Base-by-base conservation (phyloP, 2,329 filamentous ascomycete species). In the Xylariomycetidae sp. region DNA sequence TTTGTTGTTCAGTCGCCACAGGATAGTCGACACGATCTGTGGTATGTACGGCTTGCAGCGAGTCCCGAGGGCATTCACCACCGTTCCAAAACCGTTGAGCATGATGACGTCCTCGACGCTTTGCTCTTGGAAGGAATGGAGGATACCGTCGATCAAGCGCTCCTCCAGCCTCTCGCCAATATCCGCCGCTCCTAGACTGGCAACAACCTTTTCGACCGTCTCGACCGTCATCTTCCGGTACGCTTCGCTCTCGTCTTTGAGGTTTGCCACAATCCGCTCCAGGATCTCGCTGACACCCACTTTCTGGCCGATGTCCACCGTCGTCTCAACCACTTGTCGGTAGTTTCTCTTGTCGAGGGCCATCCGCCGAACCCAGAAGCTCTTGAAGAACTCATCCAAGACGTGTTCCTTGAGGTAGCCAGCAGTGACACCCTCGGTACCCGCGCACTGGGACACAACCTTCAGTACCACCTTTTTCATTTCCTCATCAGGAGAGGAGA, bases 401-500 rank as follows among this genome's bases (percentile, higher is more conserved):
- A 98, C 89, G 42, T 94, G 84, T 54, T 96, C 89, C 61, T 95
- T 96, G 25, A 98, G 73, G 54, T 96, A 98, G 24, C 81, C 84
- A 22, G 89, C 85, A 20, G 92, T 96, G 18, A 98, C 92, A 64
- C 92, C 92, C 54, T 94, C 85, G 3, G 90, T 96, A 48, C 83
- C 83, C 6, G 92, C 86, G 55, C 92, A 96, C 56, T 98, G 92
- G 13, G 89, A 95, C 12, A 98, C 80, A 18, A 98, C 92, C 63
- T 96, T 96, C 38, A 98, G 68, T 6, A 98, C 92, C 1, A 98
- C 92, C 67, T 98, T 98, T 67, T 96, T 98, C 92, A 98, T 98
- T 62, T 98, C 92, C 61, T 98, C 92, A 47, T 98, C 92, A 0
- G 92, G 92, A 1, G 90, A 95, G 6, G 88, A 85, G 54, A 98